phyloP scores from a whole-genome alignment of 2,329 filamentous ascomycete species.

The Aspergillus sp. region DNA sequence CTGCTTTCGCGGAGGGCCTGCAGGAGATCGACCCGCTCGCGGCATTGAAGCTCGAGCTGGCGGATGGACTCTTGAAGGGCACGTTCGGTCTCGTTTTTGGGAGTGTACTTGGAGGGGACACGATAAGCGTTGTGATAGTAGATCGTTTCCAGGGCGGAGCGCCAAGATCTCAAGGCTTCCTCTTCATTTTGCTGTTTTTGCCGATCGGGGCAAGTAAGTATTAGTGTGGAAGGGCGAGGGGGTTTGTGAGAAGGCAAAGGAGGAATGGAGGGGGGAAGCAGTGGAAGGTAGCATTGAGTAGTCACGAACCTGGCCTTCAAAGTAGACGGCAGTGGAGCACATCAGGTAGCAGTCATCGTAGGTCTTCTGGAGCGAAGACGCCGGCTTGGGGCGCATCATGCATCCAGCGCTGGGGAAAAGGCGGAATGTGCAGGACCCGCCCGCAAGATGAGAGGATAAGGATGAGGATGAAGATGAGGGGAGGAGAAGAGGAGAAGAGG shows the following conservation, averaged over 20 bases:
- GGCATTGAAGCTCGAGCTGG: slow-evolving; percentile 85
- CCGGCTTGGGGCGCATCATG: slow-evolving; percentile 60
- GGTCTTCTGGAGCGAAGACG: slow-evolving; percentile 86
- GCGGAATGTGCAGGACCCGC: slow-evolving; percentile 26
- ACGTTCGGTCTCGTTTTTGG: slow-evolving; percentile 79
- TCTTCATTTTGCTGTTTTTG: slow-evolving; percentile 75
- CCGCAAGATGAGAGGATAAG: slow-evolving; percentile 19
- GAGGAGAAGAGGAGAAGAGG: background rate
- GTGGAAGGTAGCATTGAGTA: background rate
- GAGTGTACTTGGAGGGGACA: slow-evolving; percentile 67
- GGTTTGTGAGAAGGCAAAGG: background rate
- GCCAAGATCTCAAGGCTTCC: slow-evolving; percentile 91
- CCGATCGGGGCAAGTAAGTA: background rate
- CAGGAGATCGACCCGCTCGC: slow-evolving; percentile 86
- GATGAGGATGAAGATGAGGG: background rate
- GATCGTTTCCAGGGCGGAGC: slow-evolving; percentile 82
- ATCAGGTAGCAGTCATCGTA: slow-evolving; percentile 96
- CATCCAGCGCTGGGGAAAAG: slow-evolving; percentile 11
- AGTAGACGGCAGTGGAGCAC: slow-evolving; percentile 94
- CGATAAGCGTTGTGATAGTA: slow-evolving; percentile 80
- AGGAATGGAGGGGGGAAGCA: background rate
- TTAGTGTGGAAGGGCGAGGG: background rate
- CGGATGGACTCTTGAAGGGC: slow-evolving; percentile 78
- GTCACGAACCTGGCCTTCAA: slow-evolving; percentile 76
- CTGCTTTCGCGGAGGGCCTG: slow-evolving; percentile 73